Conservation (phyloP, 148 eudicot species). For the Beta vulgaris region DNA sequence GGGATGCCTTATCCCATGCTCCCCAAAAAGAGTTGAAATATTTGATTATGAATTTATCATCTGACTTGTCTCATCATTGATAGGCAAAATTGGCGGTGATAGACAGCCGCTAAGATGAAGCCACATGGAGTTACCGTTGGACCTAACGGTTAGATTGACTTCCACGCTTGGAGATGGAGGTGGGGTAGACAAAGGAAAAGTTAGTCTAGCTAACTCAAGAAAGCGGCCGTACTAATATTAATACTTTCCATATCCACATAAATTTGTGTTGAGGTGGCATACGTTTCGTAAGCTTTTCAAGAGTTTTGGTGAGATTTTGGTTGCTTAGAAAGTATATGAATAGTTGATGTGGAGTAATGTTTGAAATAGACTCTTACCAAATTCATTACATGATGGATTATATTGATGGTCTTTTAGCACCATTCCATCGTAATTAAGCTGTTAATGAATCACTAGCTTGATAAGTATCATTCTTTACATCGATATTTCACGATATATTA, state of each 20-base stretch:
- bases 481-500: too few species aligned
- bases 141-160: conserved; percentile 27
- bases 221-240: conserved; percentile 2
- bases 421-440: not conserved
- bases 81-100: conserved; percentile 23
- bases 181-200: conserved; percentile 10
- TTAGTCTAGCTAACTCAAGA: conserved; percentile 18
- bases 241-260: not conserved
- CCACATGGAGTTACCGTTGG: conserved; percentile 24
- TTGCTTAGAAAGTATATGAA: not conserved
- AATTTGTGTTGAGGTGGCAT: conserved; percentile 17
- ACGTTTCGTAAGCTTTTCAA: not conserved
- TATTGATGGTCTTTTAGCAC: not conserved
- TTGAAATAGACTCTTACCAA: conserved; percentile 16
- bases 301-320: conserved; percentile 12
- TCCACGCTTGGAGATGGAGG: conserved; percentile 16
- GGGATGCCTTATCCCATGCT: conserved; percentile 18
- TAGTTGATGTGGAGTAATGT: not conserved
- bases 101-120: conserved; percentile 5
- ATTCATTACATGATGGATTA: not conserved
- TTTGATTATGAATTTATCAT: not conserved
- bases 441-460: not conserved
- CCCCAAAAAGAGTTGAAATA: not conserved
- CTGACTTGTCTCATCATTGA: conserved; percentile 14
- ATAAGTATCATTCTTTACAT: too few species aligned